phyloP scores from a whole-genome alignment of 139 green algal species.

The Eudorina sp. region DNA sequence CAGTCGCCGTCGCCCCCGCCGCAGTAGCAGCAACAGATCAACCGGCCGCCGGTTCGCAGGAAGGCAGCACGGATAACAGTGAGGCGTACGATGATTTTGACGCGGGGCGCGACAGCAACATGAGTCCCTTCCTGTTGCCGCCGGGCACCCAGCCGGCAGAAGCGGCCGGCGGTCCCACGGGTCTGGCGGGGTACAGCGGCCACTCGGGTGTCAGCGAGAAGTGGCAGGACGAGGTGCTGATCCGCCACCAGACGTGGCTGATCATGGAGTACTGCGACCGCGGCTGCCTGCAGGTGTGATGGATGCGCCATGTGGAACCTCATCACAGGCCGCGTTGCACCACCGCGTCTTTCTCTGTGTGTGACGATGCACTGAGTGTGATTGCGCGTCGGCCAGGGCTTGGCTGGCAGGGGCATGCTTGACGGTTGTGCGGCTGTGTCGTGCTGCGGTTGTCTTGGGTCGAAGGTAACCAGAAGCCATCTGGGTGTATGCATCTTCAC shows the following conservation, averaged over 20 bases:
- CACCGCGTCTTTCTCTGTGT: too few species aligned
- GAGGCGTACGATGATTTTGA: slow-evolving; percentile 46
- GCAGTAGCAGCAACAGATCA: too few species aligned
- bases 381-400: too few species aligned
- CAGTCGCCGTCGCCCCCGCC: background rate
- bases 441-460: background rate
- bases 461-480: too few species aligned
- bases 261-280: slow-evolving; percentile 51
- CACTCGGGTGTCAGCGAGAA: background rate
- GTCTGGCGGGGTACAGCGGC: background rate
- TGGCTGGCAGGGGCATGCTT: too few species aligned
- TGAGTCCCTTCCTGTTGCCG: slow-evolving; percentile 42
- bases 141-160: background rate
- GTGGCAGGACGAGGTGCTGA: background rate
- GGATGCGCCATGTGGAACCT: too few species aligned
- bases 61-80: slow-evolving; percentile 8
- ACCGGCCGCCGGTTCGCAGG: too few species aligned
- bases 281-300: slow-evolving; percentile 46
- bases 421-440: background rate
- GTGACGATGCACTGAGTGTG: too few species aligned
- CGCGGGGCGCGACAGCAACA: slow-evolving; percentile 14
- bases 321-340: too few species aligned
- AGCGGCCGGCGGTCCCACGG: background rate
- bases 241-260: slow-evolving; percentile 47
- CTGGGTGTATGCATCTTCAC: too few species aligned